A percentile compares a stretch with the other conserved stretches of the same genome.
Conservation (phyloP, 108 stramenopile species). For the Skeletonema marinoi region DNA sequence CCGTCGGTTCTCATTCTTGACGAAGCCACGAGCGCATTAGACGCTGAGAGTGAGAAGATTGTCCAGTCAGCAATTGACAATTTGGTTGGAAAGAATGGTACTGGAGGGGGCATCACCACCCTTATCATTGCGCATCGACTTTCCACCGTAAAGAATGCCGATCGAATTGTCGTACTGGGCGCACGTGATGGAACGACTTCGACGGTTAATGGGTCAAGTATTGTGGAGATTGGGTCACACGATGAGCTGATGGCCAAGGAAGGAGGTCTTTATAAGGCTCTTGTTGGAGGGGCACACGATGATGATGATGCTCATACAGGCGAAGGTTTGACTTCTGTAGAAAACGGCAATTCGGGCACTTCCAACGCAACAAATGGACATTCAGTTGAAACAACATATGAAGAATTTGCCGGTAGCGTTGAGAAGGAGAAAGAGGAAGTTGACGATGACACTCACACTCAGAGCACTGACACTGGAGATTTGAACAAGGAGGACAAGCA, state of each 20-base stretch:
- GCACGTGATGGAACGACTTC: slow-evolving; percentile 53
- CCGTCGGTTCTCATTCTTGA: slow-evolving; percentile 39
- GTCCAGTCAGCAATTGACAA: slow-evolving; percentile 87
- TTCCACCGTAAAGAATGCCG: slow-evolving; percentile 84
- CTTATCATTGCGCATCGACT: slow-evolving; percentile 95
- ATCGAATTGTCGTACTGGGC: slow-evolving; percentile 90
- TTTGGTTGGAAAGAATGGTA: slow-evolving; percentile 53
- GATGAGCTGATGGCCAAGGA: slow-evolving; percentile 69
- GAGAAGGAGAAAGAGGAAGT: background rate
- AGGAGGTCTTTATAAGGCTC: slow-evolving; percentile 68
- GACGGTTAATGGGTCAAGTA: slow-evolving; percentile 17
- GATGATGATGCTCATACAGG: background rate
- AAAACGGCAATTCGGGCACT: background rate
- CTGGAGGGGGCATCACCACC: slow-evolving; percentile 64
- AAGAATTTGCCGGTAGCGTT: background rate
- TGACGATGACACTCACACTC: slow-evolving; percentile 22
- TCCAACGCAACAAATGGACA: background rate
- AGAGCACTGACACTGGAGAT: slow-evolving; percentile 11
- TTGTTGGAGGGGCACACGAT: slow-evolving; percentile 45
- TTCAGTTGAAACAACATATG: background rate
- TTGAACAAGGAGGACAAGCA: slow-evolving; percentile 29
- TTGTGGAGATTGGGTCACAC: slow-evolving; percentile 91
- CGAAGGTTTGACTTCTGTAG: background rate
- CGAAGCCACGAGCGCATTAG: slow-evolving; percentile 67
- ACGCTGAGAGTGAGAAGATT: slow-evolving; percentile 63